Percentiles rank a stretch among this genome's conserved stretches.
phyloP scores from a whole-genome alignment of 371 early-diverging fungal species.

The Entomophthora muscae region DNA sequence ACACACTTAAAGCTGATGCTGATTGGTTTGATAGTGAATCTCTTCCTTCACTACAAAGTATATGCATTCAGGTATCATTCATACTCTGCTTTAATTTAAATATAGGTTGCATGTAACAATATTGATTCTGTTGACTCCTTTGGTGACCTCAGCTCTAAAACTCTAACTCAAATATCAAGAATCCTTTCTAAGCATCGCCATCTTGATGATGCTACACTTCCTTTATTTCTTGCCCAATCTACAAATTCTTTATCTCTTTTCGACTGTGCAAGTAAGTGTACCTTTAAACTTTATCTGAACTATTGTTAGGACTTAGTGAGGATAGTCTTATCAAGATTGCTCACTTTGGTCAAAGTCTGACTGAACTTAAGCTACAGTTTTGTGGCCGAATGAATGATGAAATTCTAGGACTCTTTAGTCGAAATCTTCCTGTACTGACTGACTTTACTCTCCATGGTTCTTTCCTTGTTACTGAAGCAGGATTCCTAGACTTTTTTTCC shows the following conservation, averaged over 20 bases:
- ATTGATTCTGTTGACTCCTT: slow-evolving; percentile 65
- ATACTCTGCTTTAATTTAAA: background rate
- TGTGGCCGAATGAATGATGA: slow-evolving; percentile 59
- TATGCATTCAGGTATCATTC: slow-evolving; percentile 38
- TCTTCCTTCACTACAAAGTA: slow-evolving; percentile 30
- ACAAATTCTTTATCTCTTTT: slow-evolving; percentile 37
- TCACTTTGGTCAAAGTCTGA: slow-evolving; percentile 37
- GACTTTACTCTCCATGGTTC: slow-evolving; percentile 51
- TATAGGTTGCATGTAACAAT: slow-evolving; percentile 37
- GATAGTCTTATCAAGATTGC: slow-evolving; percentile 34
- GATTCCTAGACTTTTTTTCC: slow-evolving; percentile 41
- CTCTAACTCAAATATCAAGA: slow-evolving; percentile 49
- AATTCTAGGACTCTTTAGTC: slow-evolving; percentile 24
- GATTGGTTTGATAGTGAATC: slow-evolving; percentile 8
- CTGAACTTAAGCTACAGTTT: slow-evolving; percentile 36
- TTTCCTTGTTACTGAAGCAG: slow-evolving; percentile 37
- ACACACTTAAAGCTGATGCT: background rate
- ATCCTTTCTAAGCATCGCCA: slow-evolving; percentile 61
- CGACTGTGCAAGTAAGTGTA: slow-evolving; percentile 51
- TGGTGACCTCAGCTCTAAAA: slow-evolving; percentile 50
- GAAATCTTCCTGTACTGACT: slow-evolving; percentile 24
- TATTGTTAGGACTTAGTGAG: slow-evolving; percentile 27
- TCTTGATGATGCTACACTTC: slow-evolving; percentile 37
- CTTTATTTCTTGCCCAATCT: slow-evolving; percentile 49
- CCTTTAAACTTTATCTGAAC: too few species aligned